Evolutionary conservation across 768 basidiomycete species (phyloP).

Genomic region (Strobilomyces echinocephalus): DNA sequence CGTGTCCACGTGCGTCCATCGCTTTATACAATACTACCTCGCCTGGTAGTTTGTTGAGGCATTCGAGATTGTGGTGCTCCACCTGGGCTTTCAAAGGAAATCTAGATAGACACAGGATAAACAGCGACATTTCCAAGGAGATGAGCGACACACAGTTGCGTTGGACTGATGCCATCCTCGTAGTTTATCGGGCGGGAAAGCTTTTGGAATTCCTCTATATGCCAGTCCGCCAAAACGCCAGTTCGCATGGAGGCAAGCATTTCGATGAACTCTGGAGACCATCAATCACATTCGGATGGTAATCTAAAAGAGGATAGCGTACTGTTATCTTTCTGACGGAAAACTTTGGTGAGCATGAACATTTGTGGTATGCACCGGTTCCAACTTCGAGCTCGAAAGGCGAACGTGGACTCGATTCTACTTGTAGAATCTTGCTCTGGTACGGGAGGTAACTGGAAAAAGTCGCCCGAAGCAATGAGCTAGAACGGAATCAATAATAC

Average conservation of each 20-base stretch:
- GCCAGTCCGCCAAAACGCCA: slow-evolving; percentile 60
- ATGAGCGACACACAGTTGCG: slow-evolving; percentile 65
- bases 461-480: slow-evolving; percentile 74
- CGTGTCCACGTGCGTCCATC: slow-evolving; percentile 43
- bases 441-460: slow-evolving; percentile 78
- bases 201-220: slow-evolving; percentile 62
- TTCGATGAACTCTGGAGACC: slow-evolving; percentile 68
- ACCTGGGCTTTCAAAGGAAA: slow-evolving; percentile 28
- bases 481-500: slow-evolving; percentile 26
- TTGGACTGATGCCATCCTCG: slow-evolving; percentile 79
- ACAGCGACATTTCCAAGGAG: neutral
- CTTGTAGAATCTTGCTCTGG: slow-evolving; percentile 45
- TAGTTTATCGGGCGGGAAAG: slow-evolving; percentile 64
- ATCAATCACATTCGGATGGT: neutral
- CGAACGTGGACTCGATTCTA: slow-evolving; percentile 49
- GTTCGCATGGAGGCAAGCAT: slow-evolving; percentile 99
- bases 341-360: slow-evolving; percentile 56
- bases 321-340: slow-evolving; percentile 65
- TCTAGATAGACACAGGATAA: slow-evolving; percentile 9
- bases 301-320: neutral
- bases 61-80: slow-evolving; percentile 20
- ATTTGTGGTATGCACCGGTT: slow-evolving; percentile 43
- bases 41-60: slow-evolving; percentile 24
- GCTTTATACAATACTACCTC: slow-evolving; percentile 32
- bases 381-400: slow-evolving; percentile 68